phyloP scores from a whole-genome alignment of 768 basidiomycete genomes.

The Boletus vermiculosoides region DNA sequence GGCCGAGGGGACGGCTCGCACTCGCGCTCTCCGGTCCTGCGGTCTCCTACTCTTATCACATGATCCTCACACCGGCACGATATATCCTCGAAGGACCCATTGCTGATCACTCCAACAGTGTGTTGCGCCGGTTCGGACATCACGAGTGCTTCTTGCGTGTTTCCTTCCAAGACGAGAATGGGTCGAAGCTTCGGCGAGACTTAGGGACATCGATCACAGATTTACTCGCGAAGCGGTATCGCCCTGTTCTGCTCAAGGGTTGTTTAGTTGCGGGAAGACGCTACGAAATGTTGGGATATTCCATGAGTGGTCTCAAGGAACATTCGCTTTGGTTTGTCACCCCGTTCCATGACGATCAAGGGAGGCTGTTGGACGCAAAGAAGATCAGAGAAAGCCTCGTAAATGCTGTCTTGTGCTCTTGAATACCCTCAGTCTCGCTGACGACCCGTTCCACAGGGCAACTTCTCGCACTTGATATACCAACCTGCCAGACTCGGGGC shows the following conservation, averaged over 20 bases:
- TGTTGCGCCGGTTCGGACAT: conserved; percentile 37
- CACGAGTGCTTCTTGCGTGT: conserved; percentile 48
- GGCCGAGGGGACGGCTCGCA: conserved; percentile 25
- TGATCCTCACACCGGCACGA: conserved; percentile 41
- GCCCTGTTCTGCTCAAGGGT: conserved; percentile 34
- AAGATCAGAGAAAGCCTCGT: conserved; percentile 38
- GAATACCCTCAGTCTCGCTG: background rate
- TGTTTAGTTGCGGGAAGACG: conserved; percentile 42
- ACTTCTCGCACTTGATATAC: conserved; percentile 37
- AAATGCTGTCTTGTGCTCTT: conserved; percentile 1
- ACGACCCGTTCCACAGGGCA: conserved; percentile 31
- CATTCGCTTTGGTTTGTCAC: conserved; percentile 51
- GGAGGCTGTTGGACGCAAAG: conserved; percentile 21
- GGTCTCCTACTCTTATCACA: conserved; percentile 36
- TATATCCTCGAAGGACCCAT: conserved; percentile 40
- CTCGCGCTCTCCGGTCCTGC: conserved; percentile 17
- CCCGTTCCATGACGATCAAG: conserved; percentile 37
- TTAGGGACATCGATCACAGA: conserved; percentile 30
- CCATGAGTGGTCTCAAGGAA: conserved; percentile 50
- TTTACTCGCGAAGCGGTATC: conserved; percentile 36
- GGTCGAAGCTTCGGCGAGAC: conserved; percentile 38
- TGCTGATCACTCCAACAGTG: conserved; percentile 38
- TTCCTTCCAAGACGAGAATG: conserved; percentile 47
- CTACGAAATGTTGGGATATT: conserved; percentile 51
- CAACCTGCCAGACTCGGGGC: conserved; percentile 51